Percentiles rank a stretch among this genome's conserved stretches.
phyloP scores from a whole-genome alignment of 495 filamentous ascomycete genomes.

The Penicillium silybi region DNA sequence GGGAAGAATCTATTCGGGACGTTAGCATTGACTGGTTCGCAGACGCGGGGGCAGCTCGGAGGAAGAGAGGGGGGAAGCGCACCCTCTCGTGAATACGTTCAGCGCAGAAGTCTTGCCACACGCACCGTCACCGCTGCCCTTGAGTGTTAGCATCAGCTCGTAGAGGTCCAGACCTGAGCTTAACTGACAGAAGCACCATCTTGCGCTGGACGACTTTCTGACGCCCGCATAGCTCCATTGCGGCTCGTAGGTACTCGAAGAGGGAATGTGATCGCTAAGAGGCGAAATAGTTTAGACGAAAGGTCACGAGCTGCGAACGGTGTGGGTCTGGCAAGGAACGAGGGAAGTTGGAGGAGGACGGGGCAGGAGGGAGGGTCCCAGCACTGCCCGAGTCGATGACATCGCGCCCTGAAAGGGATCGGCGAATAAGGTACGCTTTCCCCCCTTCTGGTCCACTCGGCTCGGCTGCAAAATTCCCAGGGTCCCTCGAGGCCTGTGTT shows the following conservation, averaged over 20 bases:
- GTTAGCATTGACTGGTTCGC: slow-evolving; percentile 18
- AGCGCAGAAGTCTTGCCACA: slow-evolving; percentile 96
- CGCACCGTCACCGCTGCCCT: slow-evolving; percentile 85
- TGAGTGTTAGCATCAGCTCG: slow-evolving; percentile 14
- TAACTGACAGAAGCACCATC: slow-evolving; percentile 88
- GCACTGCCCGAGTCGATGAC: slow-evolving; percentile 40
- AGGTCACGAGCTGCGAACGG: background rate
- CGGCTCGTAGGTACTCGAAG: slow-evolving; percentile 6
- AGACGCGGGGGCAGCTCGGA: slow-evolving; percentile 3
- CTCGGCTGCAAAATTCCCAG: background rate
- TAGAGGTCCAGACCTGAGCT: background rate
- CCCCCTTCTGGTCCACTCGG: slow-evolving; percentile 26
- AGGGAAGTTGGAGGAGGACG: slow-evolving; percentile 4
- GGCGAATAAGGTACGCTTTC: slow-evolving; percentile 31
- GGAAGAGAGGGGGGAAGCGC: slow-evolving; percentile 24
- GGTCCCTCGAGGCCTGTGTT: background rate
- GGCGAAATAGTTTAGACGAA: background rate
- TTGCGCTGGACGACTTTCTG: slow-evolving; percentile 89
- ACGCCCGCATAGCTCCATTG: slow-evolving; percentile 54
- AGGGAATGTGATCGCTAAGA: background rate
- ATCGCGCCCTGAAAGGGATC: slow-evolving; percentile 37
- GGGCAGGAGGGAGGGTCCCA: slow-evolving; percentile 27
- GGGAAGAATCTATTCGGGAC: slow-evolving; percentile 73
- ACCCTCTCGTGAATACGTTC: slow-evolving; percentile 99
- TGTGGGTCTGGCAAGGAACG: background rate